A percentile compares a stretch with the other conserved stretches of the same genome.
Conservation (phyloP, 2,329 filamentous ascomycete species). For the Drechmeria coniospora region DNA sequence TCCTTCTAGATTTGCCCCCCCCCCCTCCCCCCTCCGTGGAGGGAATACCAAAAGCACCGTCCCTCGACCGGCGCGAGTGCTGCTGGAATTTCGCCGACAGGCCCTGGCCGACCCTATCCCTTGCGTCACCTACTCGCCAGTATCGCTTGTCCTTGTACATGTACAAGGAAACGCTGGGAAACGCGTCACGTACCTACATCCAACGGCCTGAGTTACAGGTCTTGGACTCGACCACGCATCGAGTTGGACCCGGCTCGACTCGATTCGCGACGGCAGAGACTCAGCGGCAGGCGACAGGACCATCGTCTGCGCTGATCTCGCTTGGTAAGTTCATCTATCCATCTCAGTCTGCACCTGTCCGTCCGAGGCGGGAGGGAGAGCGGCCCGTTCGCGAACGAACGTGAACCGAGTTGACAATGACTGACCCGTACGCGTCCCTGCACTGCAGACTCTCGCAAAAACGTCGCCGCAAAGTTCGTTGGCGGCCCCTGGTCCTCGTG, state of each 20-base stretch:
- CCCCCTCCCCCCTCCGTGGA: constrained; percentile 3
- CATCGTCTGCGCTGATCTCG: constrained; percentile 50
- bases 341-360: too few species aligned
- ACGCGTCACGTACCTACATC: constrained; percentile 17
- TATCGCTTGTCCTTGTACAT: too few species aligned
- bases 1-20: constrained; percentile 9
- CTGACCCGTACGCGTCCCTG: not conserved
- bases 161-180: too few species aligned
- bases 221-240: constrained; percentile 8
- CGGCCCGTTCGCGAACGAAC: too few species aligned
- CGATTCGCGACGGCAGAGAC: constrained; percentile 24
- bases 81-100: too few species aligned
- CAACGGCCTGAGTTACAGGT: constrained; percentile 9
- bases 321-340: constrained; percentile 31
- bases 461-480: constrained; percentile 39
- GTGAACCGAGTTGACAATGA: too few species aligned
- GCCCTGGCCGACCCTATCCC: too few species aligned
- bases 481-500: constrained; percentile 40
- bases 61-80: too few species aligned
- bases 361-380: too few species aligned
- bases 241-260: constrained; percentile 6
- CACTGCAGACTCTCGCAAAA: constrained; percentile 25
- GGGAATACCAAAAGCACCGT: too few species aligned
- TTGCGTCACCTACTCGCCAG: too few species aligned
- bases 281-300: constrained; percentile 42